phyloP scores from a whole-genome alignment of 1,284 basidiomycete species.

The Sporisorium scitamineum region DNA sequence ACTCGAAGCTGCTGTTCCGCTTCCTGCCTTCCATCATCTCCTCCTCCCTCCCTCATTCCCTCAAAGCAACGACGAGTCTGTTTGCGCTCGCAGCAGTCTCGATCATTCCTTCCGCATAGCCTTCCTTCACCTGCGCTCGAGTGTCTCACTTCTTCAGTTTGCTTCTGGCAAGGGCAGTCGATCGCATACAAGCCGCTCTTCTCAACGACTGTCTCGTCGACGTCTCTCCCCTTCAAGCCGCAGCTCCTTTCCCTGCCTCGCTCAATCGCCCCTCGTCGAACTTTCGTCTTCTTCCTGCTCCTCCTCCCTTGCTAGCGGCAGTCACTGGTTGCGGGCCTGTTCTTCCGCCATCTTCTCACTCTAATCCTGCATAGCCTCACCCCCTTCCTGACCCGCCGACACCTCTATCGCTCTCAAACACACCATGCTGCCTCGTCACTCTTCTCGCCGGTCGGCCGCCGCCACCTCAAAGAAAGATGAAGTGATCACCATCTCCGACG shows the following conservation, averaged over 20 bases:
- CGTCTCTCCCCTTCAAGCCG: neutral
- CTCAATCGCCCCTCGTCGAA: neutral
- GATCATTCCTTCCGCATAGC: neutral
- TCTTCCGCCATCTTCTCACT: neutral
- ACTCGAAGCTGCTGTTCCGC: neutral
- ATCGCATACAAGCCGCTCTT: constrained; percentile 8
- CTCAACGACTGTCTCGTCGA: constrained; percentile 13
- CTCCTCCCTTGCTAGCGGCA: neutral
- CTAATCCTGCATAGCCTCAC: neutral
- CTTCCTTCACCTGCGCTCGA: neutral
- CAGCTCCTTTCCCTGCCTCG: neutral
- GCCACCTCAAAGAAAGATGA: constrained; percentile 13
- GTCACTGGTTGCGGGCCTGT: neutral
- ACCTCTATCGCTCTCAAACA: neutral
- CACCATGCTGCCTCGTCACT: constrained; percentile 44
- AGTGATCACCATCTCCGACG: constrained; percentile 33
- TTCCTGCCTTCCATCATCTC: neutral
- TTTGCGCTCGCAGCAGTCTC: constrained; percentile 1
- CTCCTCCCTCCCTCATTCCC: neutral
- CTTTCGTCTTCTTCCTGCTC: neutral
- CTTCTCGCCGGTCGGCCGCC: constrained; percentile 26
- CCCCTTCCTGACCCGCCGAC: neutral
- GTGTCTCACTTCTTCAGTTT: constrained; percentile 4
- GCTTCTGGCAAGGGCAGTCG: neutral
- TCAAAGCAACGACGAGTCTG: neutral